Conservation (phyloP, 2,329 filamentous ascomycete species). For the Colletotrichum tanaceti region DNA sequence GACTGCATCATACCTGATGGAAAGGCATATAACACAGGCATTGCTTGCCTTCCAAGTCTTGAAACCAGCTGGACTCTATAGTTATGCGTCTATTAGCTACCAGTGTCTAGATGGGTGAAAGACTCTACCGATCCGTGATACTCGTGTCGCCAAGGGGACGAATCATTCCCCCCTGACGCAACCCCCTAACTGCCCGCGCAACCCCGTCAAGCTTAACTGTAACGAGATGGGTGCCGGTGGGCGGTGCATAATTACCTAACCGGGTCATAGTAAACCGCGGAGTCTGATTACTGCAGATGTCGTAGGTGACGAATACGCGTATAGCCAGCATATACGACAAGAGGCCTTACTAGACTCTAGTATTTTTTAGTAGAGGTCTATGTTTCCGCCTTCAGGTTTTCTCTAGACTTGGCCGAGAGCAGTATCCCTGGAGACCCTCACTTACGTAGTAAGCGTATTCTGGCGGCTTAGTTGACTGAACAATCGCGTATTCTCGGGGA, state of each 20-base stretch:
- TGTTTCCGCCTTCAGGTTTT: background rate
- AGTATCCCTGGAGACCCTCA: background rate
- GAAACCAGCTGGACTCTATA: too few relatives aligned
- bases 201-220: conserved; percentile 17
- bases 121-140: background rate
- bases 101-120: background rate
- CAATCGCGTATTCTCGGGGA: background rate
- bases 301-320: conserved; percentile 31
- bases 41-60: too few relatives aligned
- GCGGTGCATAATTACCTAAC: background rate
- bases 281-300: background rate
- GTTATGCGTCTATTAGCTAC: too few relatives aligned
- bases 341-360: too few relatives aligned
- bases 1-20: too few relatives aligned
- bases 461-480: background rate
- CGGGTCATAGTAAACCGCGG: background rate
- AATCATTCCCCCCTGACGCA: too few relatives aligned
- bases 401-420: background rate
- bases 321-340: conserved; percentile 1
- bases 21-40: background rate
- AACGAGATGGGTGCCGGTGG: background rate
- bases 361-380: too few relatives aligned
- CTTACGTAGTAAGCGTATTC: too few relatives aligned
- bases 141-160: background rate
- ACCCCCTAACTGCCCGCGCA: too few relatives aligned